Evolutionary conservation across 805 yeast species (phyloP), one percentile per base, ranked within the genome.

Genomic region (Naumovozyma baii): DNA sequence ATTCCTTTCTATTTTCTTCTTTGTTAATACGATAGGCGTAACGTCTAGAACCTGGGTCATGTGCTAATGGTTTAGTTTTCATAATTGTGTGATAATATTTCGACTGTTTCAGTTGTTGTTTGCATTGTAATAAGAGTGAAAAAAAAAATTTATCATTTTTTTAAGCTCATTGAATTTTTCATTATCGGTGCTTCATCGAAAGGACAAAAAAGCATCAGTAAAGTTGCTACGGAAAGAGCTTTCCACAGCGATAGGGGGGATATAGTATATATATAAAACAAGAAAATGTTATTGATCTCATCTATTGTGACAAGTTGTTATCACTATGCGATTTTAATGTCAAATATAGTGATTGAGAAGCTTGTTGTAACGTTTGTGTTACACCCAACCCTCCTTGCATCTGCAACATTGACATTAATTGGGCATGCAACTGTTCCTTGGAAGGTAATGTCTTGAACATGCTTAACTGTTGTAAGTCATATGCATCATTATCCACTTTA

Each of bases 351-450:
- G 67, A 63, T 47, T 76, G 76, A 13, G 83, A 64, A n/a, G 84
- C 68, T 15, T 81, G 59, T 63, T 82, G 80, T 55, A 90, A 71
- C 14, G 95, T 84, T 64, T 74, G 75, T 10, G 83, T 94, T 57
- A 90, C 71, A 9, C 94, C 94, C 34, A 85, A 88, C 55, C 96
- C 97, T 42, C 95, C 84, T 47, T 84, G 69, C 41, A 82, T 64
- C n/a, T 88, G 79, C 55, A 90, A 74, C 40, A 85, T 68, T 9
- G 95, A 95, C 10, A 82, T 80, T 50, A 92, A 73, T 70, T 88
- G 83, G 8, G 83, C 76, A 42, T 84, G 92, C 49, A 90, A 66
- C 49, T 79, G 78, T 33, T 73, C 76, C 55, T 79, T 68, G 3
- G 78, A 63, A 33, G 95, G 92, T 54, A 92, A 71, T 29, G 73